Conservation (phyloP, 1,284 basidiomycete genomes). For the Rhodotorula sp. region DNA sequence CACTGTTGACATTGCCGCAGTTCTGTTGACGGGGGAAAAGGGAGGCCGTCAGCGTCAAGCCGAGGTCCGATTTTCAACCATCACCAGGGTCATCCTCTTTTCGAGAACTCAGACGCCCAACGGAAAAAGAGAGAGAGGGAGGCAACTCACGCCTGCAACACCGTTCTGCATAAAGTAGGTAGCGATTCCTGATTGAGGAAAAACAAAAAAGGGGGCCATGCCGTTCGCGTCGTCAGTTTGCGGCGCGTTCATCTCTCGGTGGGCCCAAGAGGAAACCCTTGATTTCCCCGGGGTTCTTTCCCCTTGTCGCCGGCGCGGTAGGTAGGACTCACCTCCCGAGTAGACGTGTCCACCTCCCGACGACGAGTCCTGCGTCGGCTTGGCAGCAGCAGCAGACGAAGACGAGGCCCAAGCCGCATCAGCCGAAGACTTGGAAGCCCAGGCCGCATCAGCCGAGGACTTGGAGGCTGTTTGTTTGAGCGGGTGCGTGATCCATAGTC, state of each 20-base stretch:
- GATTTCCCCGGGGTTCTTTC: too few species aligned
- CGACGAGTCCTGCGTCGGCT: slow-evolving; percentile 3
- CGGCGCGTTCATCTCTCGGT: not conserved
- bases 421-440: slow-evolving; percentile 3
- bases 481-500: too few species aligned
- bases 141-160: slow-evolving; percentile 11
- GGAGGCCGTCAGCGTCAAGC: too few species aligned
- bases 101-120: too few species aligned
- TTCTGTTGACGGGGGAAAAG: not conserved
- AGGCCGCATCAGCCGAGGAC: slow-evolving; percentile 25
- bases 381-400: slow-evolving; percentile 11
- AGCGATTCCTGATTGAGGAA: not conserved
- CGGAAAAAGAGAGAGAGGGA: too few species aligned
- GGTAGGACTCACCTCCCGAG: slow-evolving; percentile 9
- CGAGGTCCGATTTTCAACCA: too few species aligned
- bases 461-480: slow-evolving; percentile 16
- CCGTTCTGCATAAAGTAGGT: slow-evolving; percentile 25
- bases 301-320: too few species aligned
- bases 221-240: not conserved
- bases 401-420: slow-evolving; percentile 9
- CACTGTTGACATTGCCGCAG: slow-evolving; percentile 25
- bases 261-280: too few species aligned
- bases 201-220: too few species aligned
- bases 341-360: slow-evolving; percentile 5
- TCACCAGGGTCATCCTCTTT: too few species aligned